A percentile compares a stretch with the other conserved stretches of the same genome.
These are phyloP conservation scores for Ajuga chamaepitys DNA, from an alignment of 257 asterid genomes.

Conservation along the genomic window DNA sequence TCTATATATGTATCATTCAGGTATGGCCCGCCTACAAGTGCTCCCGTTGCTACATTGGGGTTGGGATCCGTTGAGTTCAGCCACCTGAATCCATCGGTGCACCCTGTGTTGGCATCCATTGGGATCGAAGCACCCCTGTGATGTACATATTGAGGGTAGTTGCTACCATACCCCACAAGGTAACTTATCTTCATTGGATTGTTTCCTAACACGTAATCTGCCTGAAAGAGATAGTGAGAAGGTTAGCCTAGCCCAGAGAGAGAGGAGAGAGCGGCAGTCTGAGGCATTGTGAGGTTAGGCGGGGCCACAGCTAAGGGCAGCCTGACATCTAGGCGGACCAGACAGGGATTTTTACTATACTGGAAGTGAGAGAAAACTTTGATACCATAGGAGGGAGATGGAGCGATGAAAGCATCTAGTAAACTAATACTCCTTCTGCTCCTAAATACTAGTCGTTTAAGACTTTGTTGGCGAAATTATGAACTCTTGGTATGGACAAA, in stretches of 20 bases:
- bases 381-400: too few relatives aligned
- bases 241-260: background rate
- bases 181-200: constrained; percentile 44
- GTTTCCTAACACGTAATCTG: constrained; percentile 38
- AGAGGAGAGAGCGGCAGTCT: too few relatives aligned
- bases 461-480: too few relatives aligned
- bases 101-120: constrained; percentile 29
- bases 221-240: constrained; percentile 19
- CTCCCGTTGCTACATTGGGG: constrained; percentile 55
- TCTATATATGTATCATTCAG: constrained; percentile 41
- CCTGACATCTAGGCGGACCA: too few relatives aligned
- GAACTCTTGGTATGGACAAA: too few relatives aligned
- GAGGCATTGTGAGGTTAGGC: too few relatives aligned
- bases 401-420: background rate
- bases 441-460: too few relatives aligned
- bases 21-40: constrained; percentile 63
- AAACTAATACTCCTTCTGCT: background rate
- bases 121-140: constrained; percentile 65
- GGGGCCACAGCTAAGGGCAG: too few relatives aligned
- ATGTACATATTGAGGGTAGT: constrained; percentile 48
- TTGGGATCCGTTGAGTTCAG: constrained; percentile 33
- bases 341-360: too few relatives aligned
- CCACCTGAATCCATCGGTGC: constrained; percentile 62
- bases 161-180: constrained; percentile 47
- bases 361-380: too few relatives aligned